Evolutionary conservation across 495 filamentous ascomycete species (phyloP), one percentile per base, ranked within the genome.

Genomic region (Podospora didyma): DNA sequence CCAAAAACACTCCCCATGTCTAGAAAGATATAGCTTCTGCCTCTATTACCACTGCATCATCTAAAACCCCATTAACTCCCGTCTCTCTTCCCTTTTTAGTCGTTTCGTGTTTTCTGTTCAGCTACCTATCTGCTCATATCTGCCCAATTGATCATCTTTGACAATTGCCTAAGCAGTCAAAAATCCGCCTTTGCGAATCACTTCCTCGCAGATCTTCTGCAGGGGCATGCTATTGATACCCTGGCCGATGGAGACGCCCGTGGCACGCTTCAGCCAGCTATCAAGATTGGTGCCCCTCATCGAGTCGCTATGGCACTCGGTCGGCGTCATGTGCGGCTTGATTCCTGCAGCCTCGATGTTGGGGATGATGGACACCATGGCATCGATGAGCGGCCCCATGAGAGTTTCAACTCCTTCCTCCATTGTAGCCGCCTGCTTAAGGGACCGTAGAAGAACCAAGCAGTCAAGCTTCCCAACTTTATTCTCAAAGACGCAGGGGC

Each of bases 311-410:
- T 45, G 35, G 28, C 57, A 60, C 52, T 60, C 57, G 2, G 46
- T 55, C 23, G 57, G 57, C 7, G 65, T 60, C 49, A 49, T 58
- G 7, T 62, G 51, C 17, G 59, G 47, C 44, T 58, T 54, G 14
- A 68, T 49, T 6, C 66, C 61, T 21, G 49, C 49, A 3, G 61
- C 11, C 14, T 62, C 57, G 57, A 70, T 62, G 24, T 63, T 65
- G 49, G 57, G 57, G 7, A 68, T 70, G 34, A 62, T 66, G 46
- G 59, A 59, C 2, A 64, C 64, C 34, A 70, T 53, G 51, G 62
- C 61, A 22, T 49, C 59, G 11, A 60, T 49, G 11, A 70, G 51
- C 4, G 65, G 62, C 2, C 58, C 48, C 22, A 57, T 53, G 28
- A 66, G 12, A 6, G 67, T 58, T 24, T 44, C 44, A 11, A 53